phyloP scores from a whole-genome alignment of 2,329 filamentous ascomycete genomes.

The Ilyonectria destructans region DNA sequence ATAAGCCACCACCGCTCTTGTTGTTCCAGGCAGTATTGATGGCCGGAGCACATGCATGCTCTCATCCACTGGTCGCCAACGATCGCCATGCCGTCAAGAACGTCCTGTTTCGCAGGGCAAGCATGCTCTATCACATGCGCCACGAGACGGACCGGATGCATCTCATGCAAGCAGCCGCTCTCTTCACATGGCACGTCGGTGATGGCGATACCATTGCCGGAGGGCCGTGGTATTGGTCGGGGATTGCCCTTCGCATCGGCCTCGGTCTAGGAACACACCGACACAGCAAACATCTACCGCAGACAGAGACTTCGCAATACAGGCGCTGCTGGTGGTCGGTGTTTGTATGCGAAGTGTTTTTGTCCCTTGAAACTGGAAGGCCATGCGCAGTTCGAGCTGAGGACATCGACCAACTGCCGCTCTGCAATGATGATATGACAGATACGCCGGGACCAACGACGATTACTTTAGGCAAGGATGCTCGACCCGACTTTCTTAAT shows the following conservation, averaged over 20 bases:
- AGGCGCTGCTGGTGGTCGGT: conserved; percentile 47
- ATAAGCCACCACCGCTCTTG: conserved; percentile 40
- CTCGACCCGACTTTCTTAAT: conserved; percentile 42
- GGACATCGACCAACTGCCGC: conserved; percentile 44
- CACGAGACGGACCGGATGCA: conserved; percentile 47
- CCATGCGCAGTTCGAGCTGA: conserved; percentile 46
- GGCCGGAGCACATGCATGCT: conserved; percentile 46
- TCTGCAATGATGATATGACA: conserved; percentile 41
- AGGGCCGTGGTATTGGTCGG: conserved; percentile 48
- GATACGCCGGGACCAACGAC: conserved; percentile 34
- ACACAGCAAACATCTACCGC: conserved; percentile 40
- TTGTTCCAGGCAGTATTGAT: conserved; percentile 46
- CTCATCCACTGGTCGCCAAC: conserved; percentile 43
- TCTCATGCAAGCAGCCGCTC: conserved; percentile 43
- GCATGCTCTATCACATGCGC: conserved; percentile 48
- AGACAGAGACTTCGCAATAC: conserved; percentile 44
- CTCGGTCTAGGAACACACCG: conserved; percentile 42
- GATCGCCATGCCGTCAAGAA: conserved; percentile 48
- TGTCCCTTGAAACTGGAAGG: conserved; percentile 41
- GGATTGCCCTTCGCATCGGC: conserved; percentile 44
- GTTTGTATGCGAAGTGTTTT: conserved; percentile 46
- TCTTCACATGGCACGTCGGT: conserved; percentile 47
- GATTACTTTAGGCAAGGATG: neutral
- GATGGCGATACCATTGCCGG: conserved; percentile 45
- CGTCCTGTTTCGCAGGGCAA: conserved; percentile 44